Evolutionary conservation across 2,329 filamentous ascomycete species (phyloP), one percentile per base, ranked within the genome.

Genomic region (Diplodia sapinea): DNA sequence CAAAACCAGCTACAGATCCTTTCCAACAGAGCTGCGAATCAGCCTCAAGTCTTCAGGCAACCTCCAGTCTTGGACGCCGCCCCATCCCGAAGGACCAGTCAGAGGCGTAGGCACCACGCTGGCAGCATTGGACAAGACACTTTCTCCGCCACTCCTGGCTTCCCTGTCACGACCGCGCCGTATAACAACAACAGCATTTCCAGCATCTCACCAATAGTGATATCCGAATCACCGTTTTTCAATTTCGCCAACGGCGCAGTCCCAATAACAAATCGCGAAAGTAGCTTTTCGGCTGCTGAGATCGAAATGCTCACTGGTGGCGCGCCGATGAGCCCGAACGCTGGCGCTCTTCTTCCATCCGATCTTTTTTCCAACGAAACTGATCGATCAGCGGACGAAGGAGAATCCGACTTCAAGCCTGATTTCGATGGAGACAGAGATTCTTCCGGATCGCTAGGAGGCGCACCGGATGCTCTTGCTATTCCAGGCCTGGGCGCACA

Each of bases 261-360:
- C n/a, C 78, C 82, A 6, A 73, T 51, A 72, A 70, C 49, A 65
- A 62, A 63, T 31, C 36, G 66, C 20, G 57, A 63, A 40, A 68
- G n/a, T 15, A 63, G 50, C 50, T 65, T 68, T 43, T 59, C 86
- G 6, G 89, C 91, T 38, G 85, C 87, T 1, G 88, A 90, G 20
- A 79, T 89, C 4, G 86, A 87, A 68, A 83, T 83, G 20, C 76
- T 90, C 43, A 88, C 85, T 3, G 85, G 84, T 20, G 88, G 87
- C 33, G 91, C 90, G 2, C 90, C 90, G 0, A 86, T 94, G 76
- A 94, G 91, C 72, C 92, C 92, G 1, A 91, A 90, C 4, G 92
- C 91, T 2, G 88, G 90, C 33, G 86, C 89, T 17, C 82, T 94
- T 3, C 80, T 96, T 17, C 92, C 92, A 0, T 91, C 91, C 1